A percentile compares a stretch with the other conserved stretches of the same genome.
These are phyloP conservation scores for Fusarium papillatum DNA, from an alignment of 2,329 filamentous ascomycete species.

Conservation along the genomic window DNA sequence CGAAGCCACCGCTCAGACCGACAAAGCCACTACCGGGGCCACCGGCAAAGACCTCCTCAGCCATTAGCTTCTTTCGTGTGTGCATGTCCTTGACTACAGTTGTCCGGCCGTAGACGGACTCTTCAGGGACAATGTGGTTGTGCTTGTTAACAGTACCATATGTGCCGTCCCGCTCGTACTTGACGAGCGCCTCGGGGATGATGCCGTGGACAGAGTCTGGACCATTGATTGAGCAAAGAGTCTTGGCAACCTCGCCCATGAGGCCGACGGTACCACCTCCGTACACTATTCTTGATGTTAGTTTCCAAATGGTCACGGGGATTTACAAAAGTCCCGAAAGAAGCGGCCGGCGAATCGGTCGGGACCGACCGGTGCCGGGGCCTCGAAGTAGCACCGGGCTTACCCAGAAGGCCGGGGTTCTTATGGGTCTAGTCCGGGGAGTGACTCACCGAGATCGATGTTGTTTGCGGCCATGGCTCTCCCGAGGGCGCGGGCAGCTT, in stretches of 20 bases:
- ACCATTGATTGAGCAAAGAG: constrained; percentile 86
- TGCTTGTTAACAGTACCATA: constrained; percentile 60
- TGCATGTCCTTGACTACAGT: constrained; percentile 98
- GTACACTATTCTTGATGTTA: constrained; percentile 72
- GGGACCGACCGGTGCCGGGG: constrained; percentile 16
- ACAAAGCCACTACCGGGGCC: constrained; percentile 91
- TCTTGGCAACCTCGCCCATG: constrained; percentile 94
- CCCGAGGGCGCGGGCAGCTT: constrained; percentile 83
- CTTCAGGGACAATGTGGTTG: constrained; percentile 72
- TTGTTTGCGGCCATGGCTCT: constrained; percentile 80
- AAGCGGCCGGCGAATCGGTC: constrained; percentile 6
- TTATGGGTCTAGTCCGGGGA: constrained; percentile 1
- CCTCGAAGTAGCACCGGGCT: background rate
- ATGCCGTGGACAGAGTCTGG: constrained; percentile 90
- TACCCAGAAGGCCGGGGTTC: background rate
- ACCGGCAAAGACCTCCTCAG: constrained; percentile 84
- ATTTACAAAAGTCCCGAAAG: background rate
- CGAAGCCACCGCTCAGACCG: constrained; percentile 89
- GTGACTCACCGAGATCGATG: constrained; percentile 76
- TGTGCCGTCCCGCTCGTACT: constrained; percentile 78
- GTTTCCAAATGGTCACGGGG: background rate
- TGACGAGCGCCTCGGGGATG: constrained; percentile 88
- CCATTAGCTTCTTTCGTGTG: constrained; percentile 95
- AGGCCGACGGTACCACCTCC: constrained; percentile 94
- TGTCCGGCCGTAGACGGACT: constrained; percentile 81